Evolutionary conservation across 352 stramenopile species (phyloP).

Genomic region (Globisporangium canariense): DNA sequence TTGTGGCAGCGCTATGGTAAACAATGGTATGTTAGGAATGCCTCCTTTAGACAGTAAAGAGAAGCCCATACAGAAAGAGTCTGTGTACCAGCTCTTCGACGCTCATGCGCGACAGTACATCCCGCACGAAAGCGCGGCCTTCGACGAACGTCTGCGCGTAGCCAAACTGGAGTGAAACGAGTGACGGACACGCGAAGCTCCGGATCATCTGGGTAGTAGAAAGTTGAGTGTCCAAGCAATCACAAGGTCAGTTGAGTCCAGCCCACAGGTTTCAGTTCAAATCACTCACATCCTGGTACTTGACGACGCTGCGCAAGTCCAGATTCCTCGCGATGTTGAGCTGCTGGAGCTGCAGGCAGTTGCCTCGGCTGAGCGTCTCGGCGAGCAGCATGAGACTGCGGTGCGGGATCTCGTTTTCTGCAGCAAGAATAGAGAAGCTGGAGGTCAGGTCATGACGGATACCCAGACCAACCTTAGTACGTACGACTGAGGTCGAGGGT

Average conservation of each 20-base stretch:
- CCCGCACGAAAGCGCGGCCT: conserved; percentile 35
- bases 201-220: conserved; percentile 36
- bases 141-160: conserved; percentile 44
- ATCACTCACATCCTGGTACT: conserved; percentile 37
- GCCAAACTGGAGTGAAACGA: conserved; percentile 41
- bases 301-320: conserved; percentile 33
- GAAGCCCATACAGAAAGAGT: background rate
- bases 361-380: conserved; percentile 34
- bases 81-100: conserved; percentile 55
- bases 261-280: too few species aligned
- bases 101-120: conserved; percentile 34
- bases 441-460: background rate
- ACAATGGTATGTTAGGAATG: background rate
- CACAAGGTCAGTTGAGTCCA: background rate
- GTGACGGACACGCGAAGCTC: conserved; percentile 40
- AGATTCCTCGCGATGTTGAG: conserved; percentile 56
- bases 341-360: conserved; percentile 41
- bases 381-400: conserved; percentile 32
- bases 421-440: background rate
- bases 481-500: conserved; percentile 50
- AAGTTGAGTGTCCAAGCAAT: background rate
- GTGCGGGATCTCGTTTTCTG: conserved; percentile 53
- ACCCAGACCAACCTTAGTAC: background rate
- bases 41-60: background rate
- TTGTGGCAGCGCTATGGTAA: conserved; percentile 27